These are phyloP conservation scores for Saksenaea vasiformis DNA, from an alignment of 371 early-diverging fungal genomes.

Conservation along the genomic window DNA sequence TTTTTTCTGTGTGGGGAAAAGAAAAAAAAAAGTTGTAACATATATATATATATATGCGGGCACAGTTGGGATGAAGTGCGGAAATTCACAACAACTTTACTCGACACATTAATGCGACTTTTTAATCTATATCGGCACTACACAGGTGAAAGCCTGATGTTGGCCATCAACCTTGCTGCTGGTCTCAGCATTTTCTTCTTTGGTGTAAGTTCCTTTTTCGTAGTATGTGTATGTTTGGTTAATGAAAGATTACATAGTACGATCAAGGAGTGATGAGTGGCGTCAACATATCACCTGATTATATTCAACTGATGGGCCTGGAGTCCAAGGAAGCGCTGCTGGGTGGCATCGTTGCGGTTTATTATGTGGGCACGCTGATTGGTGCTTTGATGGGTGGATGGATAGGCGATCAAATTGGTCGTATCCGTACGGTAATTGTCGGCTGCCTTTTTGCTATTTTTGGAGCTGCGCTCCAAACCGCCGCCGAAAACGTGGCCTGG, in stretches of 20 bases:
- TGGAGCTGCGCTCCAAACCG: constrained; percentile 44
- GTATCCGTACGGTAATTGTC: constrained; percentile 39
- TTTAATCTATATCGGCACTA: constrained; percentile 14
- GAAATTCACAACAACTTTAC: not conserved
- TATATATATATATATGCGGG: not conserved
- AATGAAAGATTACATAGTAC: constrained; percentile 19
- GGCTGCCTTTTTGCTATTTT: constrained; percentile 36
- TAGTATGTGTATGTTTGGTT: not conserved
- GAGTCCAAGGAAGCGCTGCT: constrained; percentile 35
- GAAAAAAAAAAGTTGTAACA: not conserved
- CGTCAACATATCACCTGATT: constrained; percentile 45
- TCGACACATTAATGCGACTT: not conserved
- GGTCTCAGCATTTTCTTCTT: constrained; percentile 51
- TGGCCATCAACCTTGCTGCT: constrained; percentile 42
- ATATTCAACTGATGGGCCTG: constrained; percentile 40
- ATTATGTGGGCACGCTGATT: constrained; percentile 39
- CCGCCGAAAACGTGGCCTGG: constrained; percentile 43
- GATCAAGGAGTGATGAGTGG: constrained; percentile 54
- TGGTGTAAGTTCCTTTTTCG: constrained; percentile 32
- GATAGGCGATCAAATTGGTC: constrained; percentile 43
- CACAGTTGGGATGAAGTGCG: not conserved
- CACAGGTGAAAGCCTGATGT: constrained; percentile 22
- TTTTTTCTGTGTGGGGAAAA: not conserved
- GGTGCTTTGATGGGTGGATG: constrained; percentile 48
- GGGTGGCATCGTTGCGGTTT: constrained; percentile 48